phyloP scores from a whole-genome alignment of 495 filamentous ascomycete species.

The Cladorrhinum samala region DNA sequence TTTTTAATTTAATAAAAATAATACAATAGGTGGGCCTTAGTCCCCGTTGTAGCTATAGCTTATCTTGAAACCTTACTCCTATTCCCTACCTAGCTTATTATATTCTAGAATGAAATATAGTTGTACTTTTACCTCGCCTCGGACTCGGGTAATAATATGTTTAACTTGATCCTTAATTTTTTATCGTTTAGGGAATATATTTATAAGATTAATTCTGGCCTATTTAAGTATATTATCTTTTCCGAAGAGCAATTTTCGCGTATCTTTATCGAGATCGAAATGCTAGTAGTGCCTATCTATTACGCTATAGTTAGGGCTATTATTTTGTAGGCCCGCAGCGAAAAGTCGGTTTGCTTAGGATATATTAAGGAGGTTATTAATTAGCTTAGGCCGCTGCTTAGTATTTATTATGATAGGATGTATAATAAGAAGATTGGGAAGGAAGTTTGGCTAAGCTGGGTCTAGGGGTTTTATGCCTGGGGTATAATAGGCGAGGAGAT shows the following conservation, averaged over 20 bases:
- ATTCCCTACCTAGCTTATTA: slow-evolving; percentile 30
- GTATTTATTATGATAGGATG: slow-evolving; percentile 26
- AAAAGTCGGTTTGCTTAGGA: slow-evolving; percentile 15
- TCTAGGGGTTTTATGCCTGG: slow-evolving; percentile 43
- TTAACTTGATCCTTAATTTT: slow-evolving; percentile 33
- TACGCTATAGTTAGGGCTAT: slow-evolving; percentile 26
- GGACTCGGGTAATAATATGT: slow-evolving; percentile 32
- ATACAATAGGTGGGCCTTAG: slow-evolving; percentile 33
- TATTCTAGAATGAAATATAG: slow-evolving; percentile 34
- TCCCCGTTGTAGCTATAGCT: slow-evolving; percentile 36
- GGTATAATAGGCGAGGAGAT: slow-evolving; percentile 23
- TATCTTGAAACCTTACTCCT: slow-evolving; percentile 34
- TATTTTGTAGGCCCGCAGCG: slow-evolving; percentile 16
- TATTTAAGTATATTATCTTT: slow-evolving; percentile 20
- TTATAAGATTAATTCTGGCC: slow-evolving; percentile 31
- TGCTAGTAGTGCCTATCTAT: slow-evolving; percentile 31
- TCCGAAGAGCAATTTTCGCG: slow-evolving; percentile 31
- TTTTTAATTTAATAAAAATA: neutral
- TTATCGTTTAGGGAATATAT: slow-evolving; percentile 17
- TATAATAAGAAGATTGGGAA: slow-evolving; percentile 23
- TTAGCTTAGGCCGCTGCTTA: slow-evolving; percentile 21
- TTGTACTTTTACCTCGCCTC: slow-evolving; percentile 30
- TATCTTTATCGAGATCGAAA: slow-evolving; percentile 29
- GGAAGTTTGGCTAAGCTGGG: slow-evolving; percentile 30
- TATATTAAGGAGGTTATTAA: slow-evolving; percentile 21